These are phyloP conservation scores for Ganoderma resinaceum DNA, from an alignment of 1,284 basidiomycete species.

Conservation along the genomic window DNA sequence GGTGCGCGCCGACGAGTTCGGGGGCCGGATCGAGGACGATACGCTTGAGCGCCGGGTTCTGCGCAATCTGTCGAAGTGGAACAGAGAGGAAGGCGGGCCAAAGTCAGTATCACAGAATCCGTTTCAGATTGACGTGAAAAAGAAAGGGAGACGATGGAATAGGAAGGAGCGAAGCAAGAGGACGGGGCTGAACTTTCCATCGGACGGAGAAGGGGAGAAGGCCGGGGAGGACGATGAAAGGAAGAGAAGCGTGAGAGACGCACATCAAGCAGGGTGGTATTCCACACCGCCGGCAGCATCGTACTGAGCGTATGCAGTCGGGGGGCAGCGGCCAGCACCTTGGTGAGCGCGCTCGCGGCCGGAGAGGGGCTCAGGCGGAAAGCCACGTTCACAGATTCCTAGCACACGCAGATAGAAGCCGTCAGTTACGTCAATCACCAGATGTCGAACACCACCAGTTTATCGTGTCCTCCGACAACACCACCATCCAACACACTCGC, in stretches of 20 bases:
- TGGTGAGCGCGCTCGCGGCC: constrained; percentile 33
- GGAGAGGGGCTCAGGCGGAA: constrained; percentile 50
- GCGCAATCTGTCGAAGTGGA: constrained; percentile 31
- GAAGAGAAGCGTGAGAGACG: constrained; percentile 16
- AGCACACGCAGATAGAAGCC: constrained; percentile 16
- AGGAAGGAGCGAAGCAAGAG: background rate
- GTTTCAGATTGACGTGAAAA: constrained; percentile 19
- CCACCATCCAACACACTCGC: background rate
- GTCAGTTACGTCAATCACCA: constrained; percentile 23
- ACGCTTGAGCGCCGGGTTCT: constrained; percentile 36
- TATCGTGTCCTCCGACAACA: constrained; percentile 24
- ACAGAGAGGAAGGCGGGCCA: constrained; percentile 7
- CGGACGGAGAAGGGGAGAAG: constrained; percentile 1
- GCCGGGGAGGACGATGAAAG: constrained; percentile 10
- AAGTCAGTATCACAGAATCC: background rate
- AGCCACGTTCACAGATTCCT: constrained; percentile 55
- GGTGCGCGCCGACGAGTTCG: constrained; percentile 36
- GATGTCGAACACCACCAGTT: constrained; percentile 2
- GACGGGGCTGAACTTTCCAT: background rate
- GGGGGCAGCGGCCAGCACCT: constrained; percentile 36
- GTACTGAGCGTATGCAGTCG: constrained; percentile 37
- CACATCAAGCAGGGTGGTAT: constrained; percentile 39
- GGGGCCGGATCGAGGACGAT: constrained; percentile 36
- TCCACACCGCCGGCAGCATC: constrained; percentile 39
- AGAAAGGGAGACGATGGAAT: constrained; percentile 3